Conservation (phyloP, 208 protist species). For the Trypanosoma caninum region DNA sequence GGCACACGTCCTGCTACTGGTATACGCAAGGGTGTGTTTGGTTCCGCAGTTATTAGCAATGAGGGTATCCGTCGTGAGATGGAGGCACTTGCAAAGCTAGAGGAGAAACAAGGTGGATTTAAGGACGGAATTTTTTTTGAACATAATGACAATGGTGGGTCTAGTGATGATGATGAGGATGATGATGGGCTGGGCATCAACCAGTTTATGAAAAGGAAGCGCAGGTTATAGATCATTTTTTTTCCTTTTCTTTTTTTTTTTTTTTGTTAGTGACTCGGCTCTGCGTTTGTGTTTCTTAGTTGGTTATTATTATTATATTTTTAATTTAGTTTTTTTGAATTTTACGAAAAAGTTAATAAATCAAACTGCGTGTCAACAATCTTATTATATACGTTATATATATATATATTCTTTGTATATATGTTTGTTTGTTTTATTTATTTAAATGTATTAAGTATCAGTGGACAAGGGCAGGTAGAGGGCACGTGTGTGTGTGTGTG, state of each 20-base stretch:
- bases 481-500: no score
- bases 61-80: conserved; percentile 74
- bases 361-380: no score
- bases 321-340: no score
- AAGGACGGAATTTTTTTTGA: conserved; percentile 25
- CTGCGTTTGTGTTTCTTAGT: no score
- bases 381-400: no score
- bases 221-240: conserved; percentile 13
- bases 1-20: conserved; percentile 16
- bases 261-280: background rate
- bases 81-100: conserved; percentile 49
- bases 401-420: no score
- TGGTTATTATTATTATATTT: no score
- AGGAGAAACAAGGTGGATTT: conserved; percentile 20
- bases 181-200: conserved; percentile 32
- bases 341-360: no score
- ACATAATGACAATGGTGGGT: background rate
- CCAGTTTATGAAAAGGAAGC: conserved; percentile 34
- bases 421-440: no score
- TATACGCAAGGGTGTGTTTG: conserved; percentile 45
- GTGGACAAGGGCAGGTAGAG: no score
- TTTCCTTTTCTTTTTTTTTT: background rate
- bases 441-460: no score
- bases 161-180: conserved; percentile 23
- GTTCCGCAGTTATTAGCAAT: conserved; percentile 65